A percentile compares a stretch with the other conserved stretches of the same genome.
phyloP scores from a whole-genome alignment of 129 eudicot species.

The Flaveria trinervia region DNA sequence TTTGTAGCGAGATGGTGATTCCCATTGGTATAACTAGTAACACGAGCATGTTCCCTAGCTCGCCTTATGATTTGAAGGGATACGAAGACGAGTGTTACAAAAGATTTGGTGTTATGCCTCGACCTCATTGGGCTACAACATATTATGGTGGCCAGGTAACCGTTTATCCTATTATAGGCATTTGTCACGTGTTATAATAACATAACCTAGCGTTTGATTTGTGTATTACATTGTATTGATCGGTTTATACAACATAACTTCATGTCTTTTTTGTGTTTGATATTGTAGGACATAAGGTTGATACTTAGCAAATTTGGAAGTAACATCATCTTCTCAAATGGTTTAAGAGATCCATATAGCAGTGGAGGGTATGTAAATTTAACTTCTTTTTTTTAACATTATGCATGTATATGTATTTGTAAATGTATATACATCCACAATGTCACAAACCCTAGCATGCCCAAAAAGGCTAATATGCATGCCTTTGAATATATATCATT shows the following conservation, averaged over 20 bases:
- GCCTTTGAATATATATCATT: slow-evolving; percentile 11
- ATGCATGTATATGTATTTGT: no score
- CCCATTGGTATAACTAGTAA: slow-evolving; percentile 57
- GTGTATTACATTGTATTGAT: neutral
- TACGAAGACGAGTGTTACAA: slow-evolving; percentile 32
- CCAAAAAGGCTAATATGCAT: slow-evolving; percentile 3
- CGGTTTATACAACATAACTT: neutral
- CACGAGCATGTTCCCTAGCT: slow-evolving; percentile 56
- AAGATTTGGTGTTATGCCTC: slow-evolving; percentile 55
- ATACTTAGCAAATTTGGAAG: slow-evolving; percentile 64
- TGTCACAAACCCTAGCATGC: slow-evolving; percentile 20
- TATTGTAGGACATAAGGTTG: slow-evolving; percentile 55
- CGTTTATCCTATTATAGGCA: neutral
- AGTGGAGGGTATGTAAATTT: slow-evolving; percentile 59
- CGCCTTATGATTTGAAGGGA: slow-evolving; percentile 36
- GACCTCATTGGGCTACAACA: slow-evolving; percentile 81
- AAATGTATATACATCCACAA: no score
- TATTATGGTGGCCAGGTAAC: slow-evolving; percentile 81
- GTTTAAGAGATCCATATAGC: slow-evolving; percentile 80
- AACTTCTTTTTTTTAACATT: neutral
- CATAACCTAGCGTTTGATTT: no score
- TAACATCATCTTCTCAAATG: slow-evolving; percentile 86
- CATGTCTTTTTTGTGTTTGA: neutral
- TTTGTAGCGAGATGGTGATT: slow-evolving; percentile 76
- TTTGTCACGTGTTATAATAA: neutral